phyloP scores from a whole-genome alignment of 179 eudicot genomes.

The Silene coronaria region DNA sequence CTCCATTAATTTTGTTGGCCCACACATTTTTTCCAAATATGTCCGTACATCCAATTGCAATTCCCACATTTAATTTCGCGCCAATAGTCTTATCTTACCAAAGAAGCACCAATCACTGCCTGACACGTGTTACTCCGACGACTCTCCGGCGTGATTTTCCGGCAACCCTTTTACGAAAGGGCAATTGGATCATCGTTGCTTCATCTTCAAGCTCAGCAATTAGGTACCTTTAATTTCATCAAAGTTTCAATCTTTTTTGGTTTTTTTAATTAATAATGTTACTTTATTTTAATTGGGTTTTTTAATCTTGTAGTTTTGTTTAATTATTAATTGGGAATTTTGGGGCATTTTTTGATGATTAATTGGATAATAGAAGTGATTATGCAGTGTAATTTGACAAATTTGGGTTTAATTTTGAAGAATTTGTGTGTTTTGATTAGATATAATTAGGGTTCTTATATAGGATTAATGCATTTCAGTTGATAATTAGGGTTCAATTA shows the following conservation, averaged over 20 bases:
- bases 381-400: not conserved
- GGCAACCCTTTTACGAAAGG: not conserved
- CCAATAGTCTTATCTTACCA: constrained; percentile 1
- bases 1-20: too few relatives aligned
- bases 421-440: not conserved
- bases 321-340: not conserved
- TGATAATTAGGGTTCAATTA: too few relatives aligned
- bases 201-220: constrained; percentile 9
- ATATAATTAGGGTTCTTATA: not conserved
- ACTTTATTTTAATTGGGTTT: not conserved
- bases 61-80: not conserved
- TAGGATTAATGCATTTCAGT: too few relatives aligned
- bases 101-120: not conserved
- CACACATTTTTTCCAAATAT: not conserved
- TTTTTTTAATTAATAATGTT: too few relatives aligned
- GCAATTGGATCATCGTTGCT: constrained; percentile 15
- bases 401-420: not conserved
- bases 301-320: not conserved
- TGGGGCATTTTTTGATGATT: too few relatives aligned
- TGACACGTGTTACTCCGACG: constrained; percentile 17
- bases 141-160: not conserved
- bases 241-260: not conserved
- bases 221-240: constrained; percentile 20
- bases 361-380: not conserved
- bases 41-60: constrained; percentile 19